These are phyloP conservation scores for Ascochyta clinopodiicola DNA, from an alignment of 2,329 filamentous ascomycete genomes.

Conservation along the genomic window DNA sequence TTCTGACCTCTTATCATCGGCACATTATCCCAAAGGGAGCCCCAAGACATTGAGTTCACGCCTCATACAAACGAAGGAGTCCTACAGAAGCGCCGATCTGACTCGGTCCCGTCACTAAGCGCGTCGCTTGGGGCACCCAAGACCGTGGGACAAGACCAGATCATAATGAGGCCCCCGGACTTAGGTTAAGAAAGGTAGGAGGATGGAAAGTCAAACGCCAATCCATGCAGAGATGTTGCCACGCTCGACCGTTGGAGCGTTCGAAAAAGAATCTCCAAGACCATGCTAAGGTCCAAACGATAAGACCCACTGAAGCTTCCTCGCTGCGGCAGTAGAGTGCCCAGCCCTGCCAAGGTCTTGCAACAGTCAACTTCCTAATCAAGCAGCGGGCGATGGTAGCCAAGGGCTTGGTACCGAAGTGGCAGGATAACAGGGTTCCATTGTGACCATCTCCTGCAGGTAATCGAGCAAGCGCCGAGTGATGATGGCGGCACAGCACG, in stretches of 20 bases:
- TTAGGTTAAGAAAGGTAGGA: slow-evolving; percentile 32
- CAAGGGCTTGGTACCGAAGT: slow-evolving; percentile 26
- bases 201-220: slow-evolving; percentile 19
- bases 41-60: slow-evolving; percentile 20
- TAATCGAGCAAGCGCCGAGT: slow-evolving; percentile 13
- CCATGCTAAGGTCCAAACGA: slow-evolving; percentile 28
- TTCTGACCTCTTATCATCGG: slow-evolving; percentile 24
- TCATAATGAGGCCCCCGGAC: slow-evolving; percentile 16
- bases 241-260: slow-evolving; percentile 19
- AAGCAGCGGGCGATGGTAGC: slow-evolving; percentile 17
- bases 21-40: slow-evolving; percentile 6
- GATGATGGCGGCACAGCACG: slow-evolving; percentile 12
- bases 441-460: slow-evolving; percentile 14
- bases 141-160: slow-evolving; percentile 25
- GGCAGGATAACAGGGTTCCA: slow-evolving; percentile 26
- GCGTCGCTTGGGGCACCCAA: slow-evolving; percentile 25
- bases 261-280: slow-evolving; percentile 32
- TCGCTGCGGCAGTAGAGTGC: slow-evolving; percentile 6
- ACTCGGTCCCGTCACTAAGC: slow-evolving; percentile 27
- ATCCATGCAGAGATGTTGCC: slow-evolving; percentile 18
- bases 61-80: slow-evolving; percentile 22
- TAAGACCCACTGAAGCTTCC: slow-evolving; percentile 24
- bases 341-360: slow-evolving; percentile 22
- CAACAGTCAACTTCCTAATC: slow-evolving; percentile 16
- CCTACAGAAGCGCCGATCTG: slow-evolving; percentile 11